A percentile compares a stretch with the other conserved stretches of the same genome.
Evolutionary conservation across 2,329 filamentous ascomycete species (phyloP).

Genomic region (Coniella vitis): DNA sequence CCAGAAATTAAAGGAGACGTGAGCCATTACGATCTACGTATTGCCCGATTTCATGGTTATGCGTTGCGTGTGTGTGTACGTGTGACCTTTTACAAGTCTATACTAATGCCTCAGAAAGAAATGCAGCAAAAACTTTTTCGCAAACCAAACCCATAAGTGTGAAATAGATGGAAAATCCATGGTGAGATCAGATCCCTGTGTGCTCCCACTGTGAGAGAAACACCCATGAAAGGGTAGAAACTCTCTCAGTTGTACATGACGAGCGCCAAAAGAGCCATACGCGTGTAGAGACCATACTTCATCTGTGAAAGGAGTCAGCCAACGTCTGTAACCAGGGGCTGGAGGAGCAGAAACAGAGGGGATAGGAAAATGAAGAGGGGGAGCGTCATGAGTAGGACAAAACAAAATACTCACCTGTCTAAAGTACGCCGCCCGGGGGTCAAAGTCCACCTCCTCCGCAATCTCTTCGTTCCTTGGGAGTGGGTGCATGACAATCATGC

Average conservation of each 20-base stretch:
- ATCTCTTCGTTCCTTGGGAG: slow-evolving; percentile 91
- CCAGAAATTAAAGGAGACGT: slow-evolving; percentile 9
- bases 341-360: too few relatives aligned
- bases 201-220: not conserved
- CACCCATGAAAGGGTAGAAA: too few relatives aligned
- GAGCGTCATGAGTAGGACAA: not conserved
- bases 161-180: not conserved
- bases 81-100: slow-evolving; percentile 19
- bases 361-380: too few relatives aligned
- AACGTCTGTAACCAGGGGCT: too few relatives aligned
- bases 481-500: slow-evolving; percentile 93
- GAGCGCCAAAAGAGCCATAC: slow-evolving; percentile 93
- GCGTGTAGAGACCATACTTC: slow-evolving; percentile 94
- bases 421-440: slow-evolving; percentile 95
- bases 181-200: not conserved
- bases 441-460: slow-evolving; percentile 92
- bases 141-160: not conserved
- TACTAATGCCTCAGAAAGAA: not conserved
- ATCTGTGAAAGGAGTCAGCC: slow-evolving; percentile 51
- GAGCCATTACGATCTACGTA: slow-evolving; percentile 15
- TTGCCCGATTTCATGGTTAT: slow-evolving; percentile 9
- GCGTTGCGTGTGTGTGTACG: slow-evolving; percentile 12
- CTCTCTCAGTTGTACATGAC: slow-evolving; percentile 57
- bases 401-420: slow-evolving; percentile 73
- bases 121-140: slow-evolving; percentile 7